Base-by-base conservation (phyloP, 2,329 filamentous ascomycete species). In the Diaporthe sp. region DNA sequence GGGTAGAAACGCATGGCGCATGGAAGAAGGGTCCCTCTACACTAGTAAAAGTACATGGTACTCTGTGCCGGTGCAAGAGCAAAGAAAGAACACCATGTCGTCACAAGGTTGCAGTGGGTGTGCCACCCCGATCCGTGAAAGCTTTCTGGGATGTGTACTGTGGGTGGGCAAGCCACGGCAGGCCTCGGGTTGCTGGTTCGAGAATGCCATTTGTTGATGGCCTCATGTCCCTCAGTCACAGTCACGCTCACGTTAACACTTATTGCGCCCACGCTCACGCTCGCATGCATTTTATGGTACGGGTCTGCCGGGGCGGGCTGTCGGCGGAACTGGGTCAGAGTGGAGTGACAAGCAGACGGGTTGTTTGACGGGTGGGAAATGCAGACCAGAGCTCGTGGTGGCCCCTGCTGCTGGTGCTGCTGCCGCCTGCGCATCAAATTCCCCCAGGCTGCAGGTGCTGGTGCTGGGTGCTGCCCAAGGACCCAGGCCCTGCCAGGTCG, bases 41-140 rank as follows among this genome's bases (percentile, higher is more conserved):
- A 9, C 25, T 30, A 54, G 15, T 28, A 15, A 12, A 17, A 13
- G n/a, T 17, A 60, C 22, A 8, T 22, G 22, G 40, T 64, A 15
- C 40, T n/a, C 60, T 22, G 52, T 33, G n/a, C 35, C 40, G 55
- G 55, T 19, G 45, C 25, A 30, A 66, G 69, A 66, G 35, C 52
- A 15, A 54, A 19, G 22, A 19, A n/a, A 54, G 25, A n/a, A 54
- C 47, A 64, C 69, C 57, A 74, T 71, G 57, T 64, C 72, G 67
- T 74, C 72, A 74, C 66, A 69, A 58, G 45, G 57, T 74, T 71
- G 57, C 66, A 71, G 67, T 25, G 47, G 58, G 55, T 40, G 47
- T 54, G 47, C 54, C 54, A 33, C 19, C 40, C 64, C 64, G 64
- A 68, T 54, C 45, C 64, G 64, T 54, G 64, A 30, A 61, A 52